phyloP scores from a whole-genome alignment of 352 stramenopile genomes.

The Proteromonas lacertae region DNA sequence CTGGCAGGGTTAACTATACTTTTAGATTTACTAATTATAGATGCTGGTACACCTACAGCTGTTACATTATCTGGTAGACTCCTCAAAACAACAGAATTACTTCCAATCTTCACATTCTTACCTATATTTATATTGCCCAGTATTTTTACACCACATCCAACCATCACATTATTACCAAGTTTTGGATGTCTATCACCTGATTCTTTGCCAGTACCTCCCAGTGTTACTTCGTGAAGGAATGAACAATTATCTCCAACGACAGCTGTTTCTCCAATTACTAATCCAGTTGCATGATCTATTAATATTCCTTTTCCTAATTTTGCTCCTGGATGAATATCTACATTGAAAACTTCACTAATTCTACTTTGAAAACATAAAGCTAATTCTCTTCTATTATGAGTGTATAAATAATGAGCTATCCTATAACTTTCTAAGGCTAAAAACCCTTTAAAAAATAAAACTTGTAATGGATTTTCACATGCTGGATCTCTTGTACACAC shows the following conservation, averaged over 20 bases:
- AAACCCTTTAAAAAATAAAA: constrained; percentile 12
- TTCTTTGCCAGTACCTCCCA: constrained; percentile 23
- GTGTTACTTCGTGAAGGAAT: constrained; percentile 24
- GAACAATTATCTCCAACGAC: constrained; percentile 22
- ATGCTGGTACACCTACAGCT: not conserved
- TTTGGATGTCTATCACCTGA: constrained; percentile 23
- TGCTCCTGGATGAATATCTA: constrained; percentile 25
- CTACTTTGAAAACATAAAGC: constrained; percentile 21
- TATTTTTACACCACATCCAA: constrained; percentile 20
- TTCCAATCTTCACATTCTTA: constrained; percentile 7
- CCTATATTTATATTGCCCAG: constrained; percentile 17
- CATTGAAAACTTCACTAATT: constrained; percentile 11
- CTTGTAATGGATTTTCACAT: constrained; percentile 9
- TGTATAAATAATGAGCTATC: constrained; percentile 12
- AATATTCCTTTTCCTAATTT: constrained; percentile 21
- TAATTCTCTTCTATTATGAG: constrained; percentile 6
- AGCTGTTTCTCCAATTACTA: constrained; percentile 29
- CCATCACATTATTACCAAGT: constrained; percentile 17
- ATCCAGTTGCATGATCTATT: constrained; percentile 21
- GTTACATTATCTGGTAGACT: not conserved
- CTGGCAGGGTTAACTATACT: not conserved
- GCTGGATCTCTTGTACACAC: constrained; percentile 8
- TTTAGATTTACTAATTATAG: constrained; percentile 4
- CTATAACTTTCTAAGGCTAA: constrained; percentile 12
- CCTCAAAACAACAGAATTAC: constrained; percentile 6